These are phyloP conservation scores for Solanum lycopersicoides DNA, from an alignment of 257 asterid species.

Conservation along the genomic window DNA sequence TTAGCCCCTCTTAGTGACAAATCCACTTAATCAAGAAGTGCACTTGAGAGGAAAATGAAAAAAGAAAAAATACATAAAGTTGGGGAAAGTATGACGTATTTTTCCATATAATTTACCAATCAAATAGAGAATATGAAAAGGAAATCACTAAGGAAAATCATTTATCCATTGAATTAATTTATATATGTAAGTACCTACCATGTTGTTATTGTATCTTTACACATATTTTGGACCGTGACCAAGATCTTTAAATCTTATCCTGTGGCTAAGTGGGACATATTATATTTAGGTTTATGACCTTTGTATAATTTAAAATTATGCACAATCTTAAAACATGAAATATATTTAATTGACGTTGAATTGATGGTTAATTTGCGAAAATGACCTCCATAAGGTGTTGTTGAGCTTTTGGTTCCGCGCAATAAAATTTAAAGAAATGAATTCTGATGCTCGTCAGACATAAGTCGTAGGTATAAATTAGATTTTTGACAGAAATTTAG, in stretches of 20 bases:
- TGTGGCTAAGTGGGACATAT: background rate
- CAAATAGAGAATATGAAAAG: constrained; percentile 25
- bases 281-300: background rate
- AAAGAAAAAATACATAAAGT: background rate
- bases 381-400: background rate
- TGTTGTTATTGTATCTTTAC: constrained; percentile 7
- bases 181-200: background rate
- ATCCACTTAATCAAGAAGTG: constrained; percentile 32
- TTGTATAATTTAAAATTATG: background rate
- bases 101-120: constrained; percentile 7
- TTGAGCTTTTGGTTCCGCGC: background rate
- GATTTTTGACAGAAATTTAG: background rate
- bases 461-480: background rate
- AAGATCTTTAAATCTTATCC: constrained; percentile 12
- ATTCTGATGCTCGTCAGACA: rapidly evolving
- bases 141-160: constrained; percentile 23
- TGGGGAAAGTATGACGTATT: constrained; percentile 19
- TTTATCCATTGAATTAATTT: background rate
- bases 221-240: constrained; percentile 17
- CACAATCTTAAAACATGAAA: background rate
- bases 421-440: background rate
- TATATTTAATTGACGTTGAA: background rate
- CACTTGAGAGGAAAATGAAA: constrained; percentile 11
- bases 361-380: background rate
- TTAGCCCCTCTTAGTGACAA: constrained; percentile 50